Evolutionary conservation across 2,329 filamentous ascomycete genomes (phyloP), one percentile per base, ranked within the genome.

Genomic region (Phaeophleospora eucalypticola): DNA sequence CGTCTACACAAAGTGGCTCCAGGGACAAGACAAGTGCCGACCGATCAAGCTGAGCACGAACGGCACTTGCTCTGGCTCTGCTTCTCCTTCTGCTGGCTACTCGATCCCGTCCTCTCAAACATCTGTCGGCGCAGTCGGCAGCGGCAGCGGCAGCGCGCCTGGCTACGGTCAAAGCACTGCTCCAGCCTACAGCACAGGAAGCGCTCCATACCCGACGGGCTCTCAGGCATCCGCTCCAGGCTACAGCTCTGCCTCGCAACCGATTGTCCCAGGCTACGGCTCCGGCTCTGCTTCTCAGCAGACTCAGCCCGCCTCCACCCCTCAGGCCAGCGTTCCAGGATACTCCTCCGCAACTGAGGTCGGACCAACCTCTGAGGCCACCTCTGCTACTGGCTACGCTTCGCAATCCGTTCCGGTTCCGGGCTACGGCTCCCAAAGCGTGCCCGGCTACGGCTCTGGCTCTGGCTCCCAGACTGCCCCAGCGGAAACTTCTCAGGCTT

Each of bases 31-130:
- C 24, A 51, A 51, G 34, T 54, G 52, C 36, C 24, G 41, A n/a
- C 43, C 52, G 9, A 29, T 54, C 37, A 48, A 51, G 35, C 43
- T 54, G 3, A 51, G 36, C 37, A 51, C 48, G 15, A 49, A 51
- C 18, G 41, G 43, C 20, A 46, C 46, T 32, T 54, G 48, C 33
- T 38, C 40, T 29, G 36, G 20, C 12, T 20, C 32, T 36, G 36
- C 34, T 17, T 27, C 21, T 34, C n/a, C 21, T 4, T 10, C 27
- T 10, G 14, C 40, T n/a, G 40, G 27, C 10, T 35, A 42, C 27
- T 42, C 40, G 16, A 20, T 34, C 29, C 37, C 37, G 14, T 18
- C 37, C 8, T 39, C 19, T 9, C 18, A 20, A 6, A 19, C 18
- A 21, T 37, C 36, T 12, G 16, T 19, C 4, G 37, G 18, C n/a